Evolutionary conservation across 208 protist genomes (phyloP).

Genomic region (Endotrypanum monterogeii): DNA sequence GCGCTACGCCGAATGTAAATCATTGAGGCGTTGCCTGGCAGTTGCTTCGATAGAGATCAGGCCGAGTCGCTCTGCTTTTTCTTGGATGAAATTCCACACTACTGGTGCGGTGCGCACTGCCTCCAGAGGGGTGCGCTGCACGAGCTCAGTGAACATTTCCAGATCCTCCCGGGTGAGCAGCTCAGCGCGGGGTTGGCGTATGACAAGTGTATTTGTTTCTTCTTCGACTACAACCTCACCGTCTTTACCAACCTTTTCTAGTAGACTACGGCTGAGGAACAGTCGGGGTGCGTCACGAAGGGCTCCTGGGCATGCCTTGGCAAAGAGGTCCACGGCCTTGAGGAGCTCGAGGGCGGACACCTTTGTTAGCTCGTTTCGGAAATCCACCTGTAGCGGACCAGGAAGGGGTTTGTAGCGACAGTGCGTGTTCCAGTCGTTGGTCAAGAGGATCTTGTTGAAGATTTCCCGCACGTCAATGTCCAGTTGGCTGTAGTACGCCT

Average conservation of each 20-base stretch:
- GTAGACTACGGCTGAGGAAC: conserved; percentile 52
- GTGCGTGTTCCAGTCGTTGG: conserved; percentile 63
- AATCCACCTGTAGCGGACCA: conserved; percentile 69
- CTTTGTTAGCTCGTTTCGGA: conserved; percentile 56
- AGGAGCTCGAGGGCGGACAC: conserved; percentile 64
- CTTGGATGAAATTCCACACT: conserved; percentile 56
- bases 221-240: conserved; percentile 62
- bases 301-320: conserved; percentile 47
- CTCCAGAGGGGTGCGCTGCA: conserved; percentile 49
- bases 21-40: conserved; percentile 13
- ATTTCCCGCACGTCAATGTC: conserved; percentile 81
- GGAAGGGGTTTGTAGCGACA: conserved; percentile 58
- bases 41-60: conserved; percentile 19
- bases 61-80: conserved; percentile 58
- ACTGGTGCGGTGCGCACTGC: conserved; percentile 36
- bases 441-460: conserved; percentile 46
- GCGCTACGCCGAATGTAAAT: background rate
- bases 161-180: conserved; percentile 58
- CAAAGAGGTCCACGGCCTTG: conserved; percentile 60
- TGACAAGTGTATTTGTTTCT: conserved; percentile 30
- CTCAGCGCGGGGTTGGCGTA: conserved; percentile 40
- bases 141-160: conserved; percentile 36
- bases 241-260: conserved; percentile 54
- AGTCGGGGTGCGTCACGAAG: conserved; percentile 34
- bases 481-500: conserved; percentile 49